phyloP scores from a whole-genome alignment of 257 asterid genomes.

The Voacanga thouarsii region DNA sequence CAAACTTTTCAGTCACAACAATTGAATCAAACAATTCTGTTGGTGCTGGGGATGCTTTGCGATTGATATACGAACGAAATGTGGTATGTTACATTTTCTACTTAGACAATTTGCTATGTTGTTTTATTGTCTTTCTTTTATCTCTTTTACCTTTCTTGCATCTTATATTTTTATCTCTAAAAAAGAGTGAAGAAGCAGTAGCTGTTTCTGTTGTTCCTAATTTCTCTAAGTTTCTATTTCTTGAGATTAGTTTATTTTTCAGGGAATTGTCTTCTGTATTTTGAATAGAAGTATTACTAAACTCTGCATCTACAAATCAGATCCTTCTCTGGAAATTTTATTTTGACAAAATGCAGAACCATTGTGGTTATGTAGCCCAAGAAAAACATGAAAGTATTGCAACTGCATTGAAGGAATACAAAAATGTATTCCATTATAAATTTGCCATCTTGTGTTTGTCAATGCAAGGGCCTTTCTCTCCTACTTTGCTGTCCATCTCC shows the following conservation, averaged over 20 bases:
- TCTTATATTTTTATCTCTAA: neutral
- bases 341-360: neutral
- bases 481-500: neutral
- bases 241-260: neutral
- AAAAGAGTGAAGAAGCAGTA: neutral
- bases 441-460: neutral
- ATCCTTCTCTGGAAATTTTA: neutral
- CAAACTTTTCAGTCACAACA: constrained; percentile 64
- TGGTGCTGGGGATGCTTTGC: constrained; percentile 93
- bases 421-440: neutral
- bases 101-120: constrained; percentile 8
- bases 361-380: neutral
- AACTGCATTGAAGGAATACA: neutral
- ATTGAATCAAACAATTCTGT: constrained; percentile 78
- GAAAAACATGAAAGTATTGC: neutral
- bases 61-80: constrained; percentile 69
- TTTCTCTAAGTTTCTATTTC: neutral
- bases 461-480: neutral
- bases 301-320: neutral
- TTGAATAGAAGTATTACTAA: neutral
- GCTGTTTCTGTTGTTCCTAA: neutral
- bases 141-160: neutral
- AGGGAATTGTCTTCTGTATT: neutral
- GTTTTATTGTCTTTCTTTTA: neutral
- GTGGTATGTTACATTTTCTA: constrained; percentile 56